Conservation (phyloP, 208 protist species). For the Trypanosoma cruzi region DNA sequence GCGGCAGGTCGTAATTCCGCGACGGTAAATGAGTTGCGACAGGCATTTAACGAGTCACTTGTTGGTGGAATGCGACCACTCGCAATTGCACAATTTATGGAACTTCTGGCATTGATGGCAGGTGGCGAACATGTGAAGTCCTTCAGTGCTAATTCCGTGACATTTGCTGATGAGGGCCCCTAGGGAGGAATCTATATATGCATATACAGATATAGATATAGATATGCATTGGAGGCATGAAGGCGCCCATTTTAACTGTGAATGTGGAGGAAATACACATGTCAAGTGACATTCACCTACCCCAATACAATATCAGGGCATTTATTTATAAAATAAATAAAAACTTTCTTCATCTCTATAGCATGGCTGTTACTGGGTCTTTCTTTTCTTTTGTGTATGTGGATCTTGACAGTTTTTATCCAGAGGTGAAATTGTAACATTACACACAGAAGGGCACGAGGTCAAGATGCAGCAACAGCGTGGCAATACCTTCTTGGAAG, state of each 20-base stretch:
- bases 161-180: slow-evolving; percentile 35
- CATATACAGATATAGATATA: neutral
- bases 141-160: slow-evolving; percentile 71
- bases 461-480: slow-evolving; percentile 4
- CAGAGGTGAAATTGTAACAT: no score
- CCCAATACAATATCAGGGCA: no score
- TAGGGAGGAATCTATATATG: no score
- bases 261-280: no score
- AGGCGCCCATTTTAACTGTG: no score
- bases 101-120: slow-evolving; percentile 74
- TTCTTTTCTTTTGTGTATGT: neutral
- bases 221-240: no score
- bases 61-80: slow-evolving; percentile 52
- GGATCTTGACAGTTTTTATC: no score
- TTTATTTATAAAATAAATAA: no score
- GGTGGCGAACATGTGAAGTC: slow-evolving; percentile 80
- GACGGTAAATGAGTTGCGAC: slow-evolving; percentile 66
- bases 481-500: slow-evolving; percentile 44
- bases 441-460: neutral
- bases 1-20: slow-evolving; percentile 42
- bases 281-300: no score
- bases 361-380: neutral
- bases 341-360: no score
- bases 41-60: slow-evolving; percentile 70
- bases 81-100: slow-evolving; percentile 70